phyloP scores from a whole-genome alignment of 2,329 filamentous ascomycete genomes.

The Ophidiomyces ophidiicola region DNA sequence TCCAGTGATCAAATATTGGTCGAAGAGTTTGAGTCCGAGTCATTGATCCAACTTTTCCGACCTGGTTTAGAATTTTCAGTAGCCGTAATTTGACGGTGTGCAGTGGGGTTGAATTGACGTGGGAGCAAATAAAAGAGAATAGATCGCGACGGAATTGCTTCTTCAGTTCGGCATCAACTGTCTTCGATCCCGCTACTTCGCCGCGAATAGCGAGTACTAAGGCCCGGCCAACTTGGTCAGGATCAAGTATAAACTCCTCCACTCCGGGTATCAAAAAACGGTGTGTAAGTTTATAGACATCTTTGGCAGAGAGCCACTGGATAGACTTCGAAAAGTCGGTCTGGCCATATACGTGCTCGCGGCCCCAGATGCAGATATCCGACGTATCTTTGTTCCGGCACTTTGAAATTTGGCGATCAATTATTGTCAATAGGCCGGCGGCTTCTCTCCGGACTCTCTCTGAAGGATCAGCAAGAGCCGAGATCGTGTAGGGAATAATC shows the following conservation, averaged over 20 bases:
- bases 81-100: conserved; percentile 58
- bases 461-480: conserved; percentile 62
- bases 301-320: conserved; percentile 47
- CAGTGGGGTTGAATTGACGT: conserved; percentile 57
- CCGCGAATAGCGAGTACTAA: conserved; percentile 51
- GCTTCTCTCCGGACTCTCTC: conserved; percentile 66
- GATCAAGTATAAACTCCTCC: conserved; percentile 77
- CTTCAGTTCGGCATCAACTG: conserved; percentile 42
- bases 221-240: conserved; percentile 54
- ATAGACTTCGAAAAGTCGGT: conserved; percentile 37
- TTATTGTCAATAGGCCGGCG: conserved; percentile 49
- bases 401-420: conserved; percentile 42
- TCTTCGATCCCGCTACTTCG: conserved; percentile 30
- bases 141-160: conserved; percentile 53
- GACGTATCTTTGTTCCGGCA: conserved; percentile 31
- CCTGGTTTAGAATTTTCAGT: conserved; percentile 57
- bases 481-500: conserved; percentile 68
- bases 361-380: conserved; percentile 43
- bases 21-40: conserved; percentile 63
- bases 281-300: conserved; percentile 50
- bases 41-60: conserved; percentile 59
- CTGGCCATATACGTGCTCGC: conserved; percentile 53
- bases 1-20: conserved; percentile 62
- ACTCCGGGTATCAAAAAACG: conserved; percentile 59
- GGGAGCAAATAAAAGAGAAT: conserved; percentile 60